Conservation (phyloP, 345 rosid genomes). For the Streptanthus diversifolius region DNA sequence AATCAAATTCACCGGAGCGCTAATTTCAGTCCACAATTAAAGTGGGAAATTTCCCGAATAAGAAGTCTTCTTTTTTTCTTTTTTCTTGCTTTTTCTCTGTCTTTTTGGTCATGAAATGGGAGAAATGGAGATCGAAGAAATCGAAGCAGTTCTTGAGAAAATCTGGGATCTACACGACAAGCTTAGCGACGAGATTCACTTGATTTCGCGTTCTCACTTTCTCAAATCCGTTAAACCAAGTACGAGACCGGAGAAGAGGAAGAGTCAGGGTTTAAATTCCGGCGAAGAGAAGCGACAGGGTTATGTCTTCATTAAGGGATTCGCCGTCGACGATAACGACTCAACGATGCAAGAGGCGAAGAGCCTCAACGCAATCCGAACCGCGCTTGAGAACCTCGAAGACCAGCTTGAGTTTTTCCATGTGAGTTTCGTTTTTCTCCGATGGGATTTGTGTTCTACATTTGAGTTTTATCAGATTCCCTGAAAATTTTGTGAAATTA, state of each 20-base stretch:
- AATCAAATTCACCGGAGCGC: conserved; percentile 22
- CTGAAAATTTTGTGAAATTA: too few species aligned
- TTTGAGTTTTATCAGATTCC: too few species aligned
- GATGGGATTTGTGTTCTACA: background rate
- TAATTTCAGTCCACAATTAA: conserved; percentile 33
- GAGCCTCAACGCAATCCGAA: conserved; percentile 78
- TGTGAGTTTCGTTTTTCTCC: conserved; percentile 39
- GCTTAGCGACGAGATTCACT: conserved; percentile 92
- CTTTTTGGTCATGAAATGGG: conserved; percentile 46
- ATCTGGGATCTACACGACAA: conserved; percentile 97
- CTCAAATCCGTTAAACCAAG: conserved; percentile 55
- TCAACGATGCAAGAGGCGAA: conserved; percentile 77
- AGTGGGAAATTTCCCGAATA: conserved; percentile 8
- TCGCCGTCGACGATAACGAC: conserved; percentile 50
- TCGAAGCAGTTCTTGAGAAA: conserved; percentile 82
- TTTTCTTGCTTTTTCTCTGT: background rate
- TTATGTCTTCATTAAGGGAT: conserved; percentile 76
- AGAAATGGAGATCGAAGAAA: conserved; percentile 85
- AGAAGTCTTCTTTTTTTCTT: background rate
- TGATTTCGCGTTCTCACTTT: conserved; percentile 76
- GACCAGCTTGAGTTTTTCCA: conserved; percentile 96
- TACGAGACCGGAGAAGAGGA: conserved; percentile 43
- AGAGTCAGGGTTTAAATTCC: conserved; percentile 22
- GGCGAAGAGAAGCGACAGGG: conserved; percentile 51
- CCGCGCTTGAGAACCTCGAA: conserved; percentile 93